These are phyloP conservation scores for Castanospermum australe DNA, from an alignment of 306 rosid species.

Conservation along the genomic window DNA sequence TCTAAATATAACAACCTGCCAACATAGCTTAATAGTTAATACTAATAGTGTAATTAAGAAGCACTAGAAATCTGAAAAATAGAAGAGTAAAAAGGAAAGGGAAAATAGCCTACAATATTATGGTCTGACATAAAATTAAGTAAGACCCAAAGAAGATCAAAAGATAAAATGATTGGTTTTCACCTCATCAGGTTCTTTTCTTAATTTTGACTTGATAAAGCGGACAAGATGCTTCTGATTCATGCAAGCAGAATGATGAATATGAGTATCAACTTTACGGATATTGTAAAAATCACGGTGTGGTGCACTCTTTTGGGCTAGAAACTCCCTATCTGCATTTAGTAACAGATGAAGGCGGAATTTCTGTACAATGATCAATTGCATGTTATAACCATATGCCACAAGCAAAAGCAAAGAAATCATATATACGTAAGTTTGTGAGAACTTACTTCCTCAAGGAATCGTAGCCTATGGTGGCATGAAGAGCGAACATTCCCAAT, in stretches of 20 bases:
- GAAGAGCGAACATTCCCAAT: constrained; percentile 74
- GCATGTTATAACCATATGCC: constrained; percentile 32
- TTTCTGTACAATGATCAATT: constrained; percentile 60
- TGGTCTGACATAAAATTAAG: not conserved
- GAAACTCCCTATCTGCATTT: constrained; percentile 70
- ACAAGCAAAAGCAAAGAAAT: constrained; percentile 17
- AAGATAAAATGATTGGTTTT: not conserved
- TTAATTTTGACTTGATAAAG: constrained; percentile 59
- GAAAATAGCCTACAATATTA: not conserved
- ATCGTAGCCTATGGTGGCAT: constrained; percentile 76
- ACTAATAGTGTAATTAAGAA: not conserved
- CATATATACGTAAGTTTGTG: constrained; percentile 12
- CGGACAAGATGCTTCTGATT: constrained; percentile 65
- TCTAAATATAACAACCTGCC: constrained; percentile 62
- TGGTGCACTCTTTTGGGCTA: constrained; percentile 77
- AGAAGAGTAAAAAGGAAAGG: not conserved
- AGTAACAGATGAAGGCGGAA: constrained; percentile 82
- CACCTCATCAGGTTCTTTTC: constrained; percentile 67
- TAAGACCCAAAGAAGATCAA: not conserved
- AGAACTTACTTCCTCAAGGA: constrained; percentile 78
- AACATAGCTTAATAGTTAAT: not conserved
- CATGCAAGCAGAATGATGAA: constrained; percentile 74
- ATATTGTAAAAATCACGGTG: constrained; percentile 91
- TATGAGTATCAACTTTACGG: constrained; percentile 75
- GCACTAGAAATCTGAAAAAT: constrained; percentile 4